Conservation (phyloP, 2,329 filamentous ascomycete species). For the Pseudonectria foliicola region DNA sequence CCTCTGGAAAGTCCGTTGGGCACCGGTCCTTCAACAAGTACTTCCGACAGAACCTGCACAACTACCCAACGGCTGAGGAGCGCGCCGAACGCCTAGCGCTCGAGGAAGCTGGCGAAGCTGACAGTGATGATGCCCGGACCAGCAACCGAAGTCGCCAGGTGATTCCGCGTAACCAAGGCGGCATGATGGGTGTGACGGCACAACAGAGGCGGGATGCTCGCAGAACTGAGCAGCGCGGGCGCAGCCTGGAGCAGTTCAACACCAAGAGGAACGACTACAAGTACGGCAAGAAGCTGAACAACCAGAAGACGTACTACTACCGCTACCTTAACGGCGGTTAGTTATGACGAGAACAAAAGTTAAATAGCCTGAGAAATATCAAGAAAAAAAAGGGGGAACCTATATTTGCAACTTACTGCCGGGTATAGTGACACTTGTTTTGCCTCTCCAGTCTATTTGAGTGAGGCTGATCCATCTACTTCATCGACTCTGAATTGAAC, state of each 20-base stretch:
- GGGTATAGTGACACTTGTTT: too few species aligned
- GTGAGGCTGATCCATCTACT: too few species aligned
- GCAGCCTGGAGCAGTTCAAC: conserved; percentile 56
- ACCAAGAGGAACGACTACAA: conserved; percentile 59
- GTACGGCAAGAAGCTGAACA: conserved; percentile 67
- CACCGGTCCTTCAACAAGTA: conserved; percentile 84
- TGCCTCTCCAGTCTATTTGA: too few species aligned
- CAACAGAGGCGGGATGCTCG: conserved; percentile 63
- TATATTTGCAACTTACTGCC: too few species aligned
- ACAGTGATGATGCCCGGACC: conserved; percentile 30
- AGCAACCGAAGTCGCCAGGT: conserved; percentile 46
- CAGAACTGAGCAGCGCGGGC: conserved; percentile 61
- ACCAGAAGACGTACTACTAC: conserved; percentile 59
- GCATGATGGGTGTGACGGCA: conserved; percentile 72
- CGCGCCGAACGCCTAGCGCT: conserved; percentile 61
- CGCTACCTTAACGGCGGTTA: conserved; percentile 39
- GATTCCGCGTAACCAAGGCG: conserved; percentile 62
- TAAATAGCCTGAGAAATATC: too few species aligned
- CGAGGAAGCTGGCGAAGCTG: conserved; percentile 30
- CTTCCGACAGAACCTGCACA: conserved; percentile 86
- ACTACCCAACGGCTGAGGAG: conserved; percentile 73
- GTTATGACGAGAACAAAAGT: conserved; percentile 3
- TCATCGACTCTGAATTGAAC: too few species aligned
- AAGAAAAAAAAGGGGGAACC: too few species aligned
- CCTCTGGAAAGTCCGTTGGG: conserved; percentile 80